These are phyloP conservation scores for Metschnikowia cubensis DNA, from an alignment of 805 yeast genomes.

Conservation along the genomic window DNA sequence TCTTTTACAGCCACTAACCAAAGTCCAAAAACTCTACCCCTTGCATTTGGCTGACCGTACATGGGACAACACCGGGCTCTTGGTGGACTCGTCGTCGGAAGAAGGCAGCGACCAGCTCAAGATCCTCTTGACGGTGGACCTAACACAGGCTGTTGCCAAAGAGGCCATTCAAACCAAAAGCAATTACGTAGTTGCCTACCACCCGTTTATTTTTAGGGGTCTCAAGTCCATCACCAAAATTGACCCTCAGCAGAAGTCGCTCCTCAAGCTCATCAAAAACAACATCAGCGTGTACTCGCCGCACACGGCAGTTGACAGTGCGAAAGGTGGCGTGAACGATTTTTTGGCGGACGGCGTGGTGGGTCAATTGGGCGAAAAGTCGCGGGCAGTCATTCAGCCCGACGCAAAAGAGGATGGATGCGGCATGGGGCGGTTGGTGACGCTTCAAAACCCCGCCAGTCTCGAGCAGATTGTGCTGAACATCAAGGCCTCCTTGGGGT, in stretches of 20 bases:
- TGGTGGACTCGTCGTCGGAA: slow-evolving; percentile 58
- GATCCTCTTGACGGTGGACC: slow-evolving; percentile 72
- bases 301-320: slow-evolving; percentile 95
- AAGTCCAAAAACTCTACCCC: slow-evolving; percentile 78
- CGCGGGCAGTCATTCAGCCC: slow-evolving; percentile 41
- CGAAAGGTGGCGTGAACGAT: slow-evolving; percentile 89
- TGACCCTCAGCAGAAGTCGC: slow-evolving; percentile 79
- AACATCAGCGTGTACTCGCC: slow-evolving; percentile 92
- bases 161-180: slow-evolving; percentile 66
- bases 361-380: slow-evolving; percentile 22
- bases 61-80: slow-evolving; percentile 95
- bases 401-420: slow-evolving; percentile 45
- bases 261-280: slow-evolving; percentile 65
- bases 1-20: slow-evolving; percentile 14
- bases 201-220: slow-evolving; percentile 91
- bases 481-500: slow-evolving; percentile 50
- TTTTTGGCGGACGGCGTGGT: slow-evolving; percentile 69
- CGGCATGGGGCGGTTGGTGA: slow-evolving; percentile 80
- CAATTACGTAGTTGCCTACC: slow-evolving; percentile 72
- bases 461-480: slow-evolving; percentile 44
- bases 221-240: slow-evolving; percentile 60
- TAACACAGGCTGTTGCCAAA: slow-evolving; percentile 76
- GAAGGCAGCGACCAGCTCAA: slow-evolving; percentile 22
- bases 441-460: slow-evolving; percentile 40
- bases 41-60: slow-evolving; percentile 71